Evolutionary conservation across 2,329 filamentous ascomycete genomes (phyloP), one percentile per base, ranked within the genome.

Genomic region (Eurotiales sp.): DNA sequence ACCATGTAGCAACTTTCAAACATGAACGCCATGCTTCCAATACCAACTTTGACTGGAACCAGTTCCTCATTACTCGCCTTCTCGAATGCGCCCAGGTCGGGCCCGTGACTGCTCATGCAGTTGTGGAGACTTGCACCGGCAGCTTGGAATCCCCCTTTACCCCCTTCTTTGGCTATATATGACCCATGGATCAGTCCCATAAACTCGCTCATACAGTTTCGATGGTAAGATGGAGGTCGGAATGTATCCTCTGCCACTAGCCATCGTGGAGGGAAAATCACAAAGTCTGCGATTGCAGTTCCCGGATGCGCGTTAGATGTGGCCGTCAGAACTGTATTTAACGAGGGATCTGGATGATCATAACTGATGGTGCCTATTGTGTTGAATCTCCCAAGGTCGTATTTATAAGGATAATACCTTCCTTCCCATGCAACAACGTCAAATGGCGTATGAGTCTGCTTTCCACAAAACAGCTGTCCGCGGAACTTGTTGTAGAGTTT

Each of bases 391-490:
- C 54, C 56, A n/a, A 65, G 49, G 34, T 56, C 59, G 45, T 62
- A 65, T 48, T 65, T 65, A 53, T 51, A 61, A 1, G 59, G 59
- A 23, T 53, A 54, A 58, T 84, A 83, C 41, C 77, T 80, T 14
- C 83, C 83, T 58, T 85, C 82, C 83, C 83, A 86, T 2, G 80
- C 82, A 0, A 85, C 80, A 1, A 85, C 82, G 57, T 86, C 82
- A 60, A 85, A 86, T 0, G 83, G 83, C 1, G 77, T 81, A 61
- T 85, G 82, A n/a, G 67, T 70, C 61, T 86, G 83, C 29, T 72
- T 72, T 47, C 76, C 79, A 5, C 68, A 68, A 58, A 82, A 84
- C 14, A 84, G 74, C 21, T 74, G 70, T 1, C 81, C 81, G 0
- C 72, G 73, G 46, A 84, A 76, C 58, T 85, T 85, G 76, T 36